Evolutionary conservation across 768 basidiomycete genomes (phyloP).

Genomic region (Kwoniella dendrophila): DNA sequence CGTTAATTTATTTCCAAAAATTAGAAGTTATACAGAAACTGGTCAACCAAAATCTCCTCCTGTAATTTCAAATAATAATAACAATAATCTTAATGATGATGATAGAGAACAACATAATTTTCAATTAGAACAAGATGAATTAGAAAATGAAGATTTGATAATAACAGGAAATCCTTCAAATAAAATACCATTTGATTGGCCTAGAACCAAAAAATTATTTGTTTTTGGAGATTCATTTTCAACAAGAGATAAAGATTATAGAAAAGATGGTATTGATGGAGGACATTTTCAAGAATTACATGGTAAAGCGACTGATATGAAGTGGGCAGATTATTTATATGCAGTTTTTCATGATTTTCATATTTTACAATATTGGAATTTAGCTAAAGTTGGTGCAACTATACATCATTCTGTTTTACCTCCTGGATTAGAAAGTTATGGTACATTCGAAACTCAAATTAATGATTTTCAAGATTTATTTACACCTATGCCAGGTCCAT

Average conservation of each 20-base stretch:
- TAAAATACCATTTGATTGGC: conserved; percentile 23
- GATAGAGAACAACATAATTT: background rate
- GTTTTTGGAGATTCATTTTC: conserved; percentile 28
- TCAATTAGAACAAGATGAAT: no score
- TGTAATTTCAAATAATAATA: background rate
- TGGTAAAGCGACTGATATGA: conserved; percentile 28
- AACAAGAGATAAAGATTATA: conserved; percentile 10
- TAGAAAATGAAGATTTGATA: background rate
- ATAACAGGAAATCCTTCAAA: background rate
- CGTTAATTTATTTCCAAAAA: conserved; percentile 11
- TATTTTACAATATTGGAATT: conserved; percentile 25
- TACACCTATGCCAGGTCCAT: conserved; percentile 25
- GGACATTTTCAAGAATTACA: conserved; percentile 24
- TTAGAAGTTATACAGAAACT: conserved; percentile 7
- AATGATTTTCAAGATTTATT: conserved; percentile 31
- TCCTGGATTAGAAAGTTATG: conserved; percentile 25
- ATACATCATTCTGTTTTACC: conserved; percentile 21
- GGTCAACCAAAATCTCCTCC: conserved; percentile 2
- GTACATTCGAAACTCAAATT: conserved; percentile 23
- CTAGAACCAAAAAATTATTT: conserved; percentile 21
- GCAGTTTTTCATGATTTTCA: conserved; percentile 27
- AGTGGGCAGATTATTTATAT: conserved; percentile 28
- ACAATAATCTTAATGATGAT: background rate
- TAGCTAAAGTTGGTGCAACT: conserved; percentile 23
- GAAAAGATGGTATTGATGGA: conserved; percentile 22